These are phyloP conservation scores for Schizochytrium sp. DNA, from an alignment of 108 stramenopile species.

Conservation along the genomic window DNA sequence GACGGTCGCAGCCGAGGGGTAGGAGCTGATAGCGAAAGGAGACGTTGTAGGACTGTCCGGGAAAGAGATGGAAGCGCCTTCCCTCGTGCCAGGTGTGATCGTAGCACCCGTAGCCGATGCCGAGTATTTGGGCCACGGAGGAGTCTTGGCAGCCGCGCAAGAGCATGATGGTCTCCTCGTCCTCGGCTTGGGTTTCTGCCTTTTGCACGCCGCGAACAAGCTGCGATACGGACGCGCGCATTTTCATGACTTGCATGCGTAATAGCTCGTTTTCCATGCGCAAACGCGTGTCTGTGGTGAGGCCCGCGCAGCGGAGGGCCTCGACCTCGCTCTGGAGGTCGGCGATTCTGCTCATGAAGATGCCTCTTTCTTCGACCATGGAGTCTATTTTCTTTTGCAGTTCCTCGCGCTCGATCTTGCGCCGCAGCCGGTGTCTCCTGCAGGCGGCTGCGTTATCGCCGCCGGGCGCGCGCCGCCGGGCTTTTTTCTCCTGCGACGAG, in stretches of 20 bases:
- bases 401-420: background rate
- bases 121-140: background rate
- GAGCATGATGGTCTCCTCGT: background rate
- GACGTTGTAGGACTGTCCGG: background rate
- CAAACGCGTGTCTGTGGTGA: background rate
- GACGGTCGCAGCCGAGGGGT: background rate
- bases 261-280: background rate
- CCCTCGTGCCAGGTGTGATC: background rate
- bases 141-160: background rate
- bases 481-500: background rate
- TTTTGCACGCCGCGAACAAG: background rate
- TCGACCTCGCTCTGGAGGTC: background rate
- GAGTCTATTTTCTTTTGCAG: background rate
- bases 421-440: background rate
- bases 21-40: conserved; percentile 7
- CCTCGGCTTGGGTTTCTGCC: background rate
- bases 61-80: background rate
- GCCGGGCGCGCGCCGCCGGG: background rate
- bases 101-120: background rate
- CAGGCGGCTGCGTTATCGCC: conserved; percentile 3
- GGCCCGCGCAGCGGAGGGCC: background rate
- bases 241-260: background rate
- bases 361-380: background rate
- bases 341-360: background rate
- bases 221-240: background rate